Base-by-base conservation (phyloP, 176 grass and related monocot genomes). In the Lolium multiflorum region DNA sequence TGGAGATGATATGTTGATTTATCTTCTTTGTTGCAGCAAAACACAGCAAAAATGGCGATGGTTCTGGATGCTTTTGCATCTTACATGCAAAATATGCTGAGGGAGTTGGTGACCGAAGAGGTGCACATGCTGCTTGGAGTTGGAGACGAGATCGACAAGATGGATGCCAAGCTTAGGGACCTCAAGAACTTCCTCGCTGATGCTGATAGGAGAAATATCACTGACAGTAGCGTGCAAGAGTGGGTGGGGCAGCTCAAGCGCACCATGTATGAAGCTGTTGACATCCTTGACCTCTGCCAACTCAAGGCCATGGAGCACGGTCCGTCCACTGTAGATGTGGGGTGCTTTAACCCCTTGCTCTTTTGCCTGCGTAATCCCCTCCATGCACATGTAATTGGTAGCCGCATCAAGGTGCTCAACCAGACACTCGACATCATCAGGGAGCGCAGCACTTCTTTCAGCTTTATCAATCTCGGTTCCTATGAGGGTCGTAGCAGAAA, bases 391-490 rank as follows among this genome's bases (percentile, higher is more conserved):
- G 51, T 16, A 14, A 54, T 54, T 54, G 51, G 51, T 17, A 54
- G 51, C 15, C 51, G 51, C 51, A 54, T 54, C 15, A 54, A 54
- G 51, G 51, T 6, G 15, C 60, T 85, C 13, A 85, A 85, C 9
- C 3, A 47, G 28, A 77, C 7, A 31, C 72, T 85, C 0, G 83
- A 67, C 28, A 15, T 0, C 59, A 85, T 85, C 28, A 49, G 13
- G 16, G 11, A 74, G 41, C 24, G 16, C 3, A 39, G 28, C 1
- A 1, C 13, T 41, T 2, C 25, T 1, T 77, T 85, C 28, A 66
- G 46, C 7, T 84, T 77, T 58, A 14, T 76, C 28, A 77, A 64
- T 21, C 82, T 76, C 11, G 41, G 43, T 14, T n/a, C 82, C 56
- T 75, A 84, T 9, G 14, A 83, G 38, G 69, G 46, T 16, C 67